These are phyloP conservation scores for Coemansia sp. DNA, from an alignment of 192 early-diverging fungal genomes.

Conservation along the genomic window DNA sequence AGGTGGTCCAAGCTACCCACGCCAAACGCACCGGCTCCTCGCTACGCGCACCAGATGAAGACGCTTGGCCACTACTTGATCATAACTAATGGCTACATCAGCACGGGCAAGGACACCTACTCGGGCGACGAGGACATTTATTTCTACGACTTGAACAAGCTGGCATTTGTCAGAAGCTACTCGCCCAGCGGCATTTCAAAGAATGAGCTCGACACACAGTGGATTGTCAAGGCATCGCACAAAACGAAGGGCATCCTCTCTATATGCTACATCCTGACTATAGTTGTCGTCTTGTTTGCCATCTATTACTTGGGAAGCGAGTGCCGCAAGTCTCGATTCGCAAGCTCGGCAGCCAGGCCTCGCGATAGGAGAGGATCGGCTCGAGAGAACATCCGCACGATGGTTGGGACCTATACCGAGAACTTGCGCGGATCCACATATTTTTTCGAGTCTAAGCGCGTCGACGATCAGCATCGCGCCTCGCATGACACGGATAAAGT, in stretches of 20 bases:
- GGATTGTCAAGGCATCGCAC: slow-evolving; percentile 15
- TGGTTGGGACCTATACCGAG: slow-evolving; percentile 17
- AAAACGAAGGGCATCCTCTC: slow-evolving; percentile 20
- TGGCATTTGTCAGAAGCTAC: slow-evolving; percentile 34
- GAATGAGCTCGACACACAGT: slow-evolving; percentile 35
- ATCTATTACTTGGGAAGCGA: slow-evolving; percentile 22
- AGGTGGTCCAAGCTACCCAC: slow-evolving; percentile 36
- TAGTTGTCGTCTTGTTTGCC: slow-evolving; percentile 27
- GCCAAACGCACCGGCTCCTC: slow-evolving; percentile 20
- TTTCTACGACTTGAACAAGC: slow-evolving; percentile 36
- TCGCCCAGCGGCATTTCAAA: slow-evolving; percentile 30
- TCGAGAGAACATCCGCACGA: slow-evolving; percentile 9
- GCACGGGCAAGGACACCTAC: background rate
- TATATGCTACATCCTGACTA: slow-evolving; percentile 21
- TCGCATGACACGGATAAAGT: slow-evolving; percentile 27
- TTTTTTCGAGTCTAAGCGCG: slow-evolving; percentile 13
- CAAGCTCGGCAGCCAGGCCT: background rate
- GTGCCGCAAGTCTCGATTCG: slow-evolving; percentile 2
- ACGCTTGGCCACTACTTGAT: slow-evolving; percentile 38
- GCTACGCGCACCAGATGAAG: slow-evolving; percentile 55
- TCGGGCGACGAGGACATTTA: slow-evolving; percentile 37
- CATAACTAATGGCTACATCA: slow-evolving; percentile 36
- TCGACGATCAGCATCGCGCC: slow-evolving; percentile 5
- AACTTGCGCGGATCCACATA: slow-evolving; percentile 23
- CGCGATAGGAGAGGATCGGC: background rate